phyloP scores from a whole-genome alignment of 768 basidiomycete genomes.

The Lentinula detonsa region DNA sequence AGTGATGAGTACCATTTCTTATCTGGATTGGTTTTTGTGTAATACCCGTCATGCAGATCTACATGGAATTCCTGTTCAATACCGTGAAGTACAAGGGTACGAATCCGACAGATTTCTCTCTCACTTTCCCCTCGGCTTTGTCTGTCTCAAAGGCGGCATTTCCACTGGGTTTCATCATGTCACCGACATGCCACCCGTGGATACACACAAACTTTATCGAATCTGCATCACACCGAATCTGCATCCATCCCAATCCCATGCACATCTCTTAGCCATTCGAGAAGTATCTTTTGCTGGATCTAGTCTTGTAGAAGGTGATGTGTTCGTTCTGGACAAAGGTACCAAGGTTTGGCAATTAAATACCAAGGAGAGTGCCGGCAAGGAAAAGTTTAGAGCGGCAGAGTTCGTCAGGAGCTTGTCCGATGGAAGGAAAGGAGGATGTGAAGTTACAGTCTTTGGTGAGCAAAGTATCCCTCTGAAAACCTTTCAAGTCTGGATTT shows the following conservation, averaged over 20 bases:
- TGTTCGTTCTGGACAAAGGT: slow-evolving; percentile 58
- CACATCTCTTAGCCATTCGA: slow-evolving; percentile 35
- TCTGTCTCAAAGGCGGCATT: slow-evolving; percentile 40
- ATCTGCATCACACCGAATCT: slow-evolving; percentile 25
- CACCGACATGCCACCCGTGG: slow-evolving; percentile 31
- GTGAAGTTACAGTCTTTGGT: slow-evolving; percentile 47
- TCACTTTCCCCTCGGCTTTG: slow-evolving; percentile 39
- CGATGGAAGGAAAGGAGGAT: slow-evolving; percentile 31
- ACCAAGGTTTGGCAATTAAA: slow-evolving; percentile 48
- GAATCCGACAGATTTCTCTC: slow-evolving; percentile 48
- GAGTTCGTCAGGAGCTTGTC: slow-evolving; percentile 49
- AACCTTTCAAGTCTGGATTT: neutral
- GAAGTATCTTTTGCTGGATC: slow-evolving; percentile 39
- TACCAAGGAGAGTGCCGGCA: slow-evolving; percentile 45
- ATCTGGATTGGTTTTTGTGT: neutral
- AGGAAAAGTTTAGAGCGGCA: slow-evolving; percentile 55
- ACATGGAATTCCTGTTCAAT: slow-evolving; percentile 50
- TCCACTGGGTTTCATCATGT: slow-evolving; percentile 50
- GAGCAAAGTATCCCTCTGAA: slow-evolving; percentile 9
- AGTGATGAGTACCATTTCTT: slow-evolving; percentile 14
- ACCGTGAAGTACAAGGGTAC: slow-evolving; percentile 54
- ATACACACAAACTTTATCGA: slow-evolving; percentile 45
- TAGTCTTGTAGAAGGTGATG: slow-evolving; percentile 48
- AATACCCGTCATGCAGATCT: slow-evolving; percentile 31
- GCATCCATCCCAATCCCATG: neutral